These are phyloP conservation scores for Exophiala alcalophila DNA, from an alignment of 2,329 filamentous ascomycete genomes.

Conservation along the genomic window DNA sequence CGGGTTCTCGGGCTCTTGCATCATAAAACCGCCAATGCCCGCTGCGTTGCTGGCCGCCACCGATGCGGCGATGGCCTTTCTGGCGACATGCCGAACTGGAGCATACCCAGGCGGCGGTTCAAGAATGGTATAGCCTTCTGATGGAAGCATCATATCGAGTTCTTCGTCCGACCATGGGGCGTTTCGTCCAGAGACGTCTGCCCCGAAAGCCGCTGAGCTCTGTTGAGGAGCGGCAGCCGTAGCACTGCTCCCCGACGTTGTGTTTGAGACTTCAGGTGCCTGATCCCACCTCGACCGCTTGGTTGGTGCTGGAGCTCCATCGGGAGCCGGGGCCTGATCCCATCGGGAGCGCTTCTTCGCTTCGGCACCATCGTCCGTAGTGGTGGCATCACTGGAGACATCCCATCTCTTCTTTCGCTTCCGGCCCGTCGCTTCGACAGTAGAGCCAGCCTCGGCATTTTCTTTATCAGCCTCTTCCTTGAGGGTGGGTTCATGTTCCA, in stretches of 20 bases:
- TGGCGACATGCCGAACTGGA: constrained; percentile 71
- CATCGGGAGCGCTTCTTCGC: constrained; percentile 79
- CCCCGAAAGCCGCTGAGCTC: constrained; percentile 65
- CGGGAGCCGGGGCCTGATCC: constrained; percentile 73
- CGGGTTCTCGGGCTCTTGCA: constrained; percentile 88
- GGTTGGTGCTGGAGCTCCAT: constrained; percentile 59
- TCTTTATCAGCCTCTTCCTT: constrained; percentile 66
- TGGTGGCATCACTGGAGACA: constrained; percentile 59
- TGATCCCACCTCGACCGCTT: constrained; percentile 90
- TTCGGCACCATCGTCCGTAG: constrained; percentile 52
- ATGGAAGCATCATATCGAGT: constrained; percentile 84
- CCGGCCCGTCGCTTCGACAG: constrained; percentile 61
- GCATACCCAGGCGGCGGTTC: constrained; percentile 90
- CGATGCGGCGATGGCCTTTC: constrained; percentile 71
- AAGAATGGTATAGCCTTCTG: constrained; percentile 88
- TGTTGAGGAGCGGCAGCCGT: constrained; percentile 69
- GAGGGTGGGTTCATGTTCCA: constrained; percentile 70
- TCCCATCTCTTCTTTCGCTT: constrained; percentile 98
- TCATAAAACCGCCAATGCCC: constrained; percentile 79
- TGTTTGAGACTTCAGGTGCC: constrained; percentile 64
- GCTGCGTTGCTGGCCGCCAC: constrained; percentile 60
- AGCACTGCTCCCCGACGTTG: constrained; percentile 69
- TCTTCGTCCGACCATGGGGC: constrained; percentile 78
- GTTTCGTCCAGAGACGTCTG: constrained; percentile 76
- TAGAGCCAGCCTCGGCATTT: constrained; percentile 66